Evolutionary conservation across 2,329 filamentous ascomycete species (phyloP).

Genomic region (Neofusicoccum laricinum): DNA sequence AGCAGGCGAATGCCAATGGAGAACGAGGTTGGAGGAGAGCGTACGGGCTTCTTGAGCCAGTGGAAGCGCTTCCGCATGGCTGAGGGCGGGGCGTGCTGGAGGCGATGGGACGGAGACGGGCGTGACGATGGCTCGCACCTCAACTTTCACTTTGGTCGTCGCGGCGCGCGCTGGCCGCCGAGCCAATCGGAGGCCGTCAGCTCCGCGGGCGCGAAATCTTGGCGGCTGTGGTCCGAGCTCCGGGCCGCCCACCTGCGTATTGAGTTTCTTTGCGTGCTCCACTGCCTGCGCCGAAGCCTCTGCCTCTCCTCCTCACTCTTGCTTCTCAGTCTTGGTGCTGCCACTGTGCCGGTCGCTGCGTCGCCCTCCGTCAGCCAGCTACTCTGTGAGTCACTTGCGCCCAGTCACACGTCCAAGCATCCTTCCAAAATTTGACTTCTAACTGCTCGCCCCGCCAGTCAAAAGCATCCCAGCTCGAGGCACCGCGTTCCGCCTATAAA

Average conservation of each 20-base stretch:
- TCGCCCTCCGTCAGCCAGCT: background rate
- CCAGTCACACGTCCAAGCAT: background rate
- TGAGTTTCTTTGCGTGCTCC: slow-evolving; percentile 1
- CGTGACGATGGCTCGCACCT: background rate
- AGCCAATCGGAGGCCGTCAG: slow-evolving; percentile 6
- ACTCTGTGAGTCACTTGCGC: background rate
- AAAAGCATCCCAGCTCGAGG: background rate
- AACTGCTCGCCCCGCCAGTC: slow-evolving; percentile 11
- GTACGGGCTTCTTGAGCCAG: slow-evolving; percentile 63
- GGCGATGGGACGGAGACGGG: slow-evolving; percentile 4
- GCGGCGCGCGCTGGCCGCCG: background rate
- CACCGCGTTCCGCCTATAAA: background rate
- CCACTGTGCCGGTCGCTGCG: background rate
- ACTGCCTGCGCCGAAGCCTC: background rate
- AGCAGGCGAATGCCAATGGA: background rate
- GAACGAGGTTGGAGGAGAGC: slow-evolving; percentile 29
- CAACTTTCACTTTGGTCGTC: slow-evolving; percentile 8
- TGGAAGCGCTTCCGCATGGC: slow-evolving; percentile 59
- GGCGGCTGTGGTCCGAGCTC: slow-evolving; percentile 7
- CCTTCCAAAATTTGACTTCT: slow-evolving; percentile 9
- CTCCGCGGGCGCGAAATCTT: slow-evolving; percentile 3
- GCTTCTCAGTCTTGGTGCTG: background rate
- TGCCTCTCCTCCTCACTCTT: background rate
- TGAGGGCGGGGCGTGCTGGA: slow-evolving; percentile 12
- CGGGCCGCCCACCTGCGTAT: background rate